Conservation (phyloP, 2,329 filamentous ascomycete genomes). For the Xylariaceae sp. region DNA sequence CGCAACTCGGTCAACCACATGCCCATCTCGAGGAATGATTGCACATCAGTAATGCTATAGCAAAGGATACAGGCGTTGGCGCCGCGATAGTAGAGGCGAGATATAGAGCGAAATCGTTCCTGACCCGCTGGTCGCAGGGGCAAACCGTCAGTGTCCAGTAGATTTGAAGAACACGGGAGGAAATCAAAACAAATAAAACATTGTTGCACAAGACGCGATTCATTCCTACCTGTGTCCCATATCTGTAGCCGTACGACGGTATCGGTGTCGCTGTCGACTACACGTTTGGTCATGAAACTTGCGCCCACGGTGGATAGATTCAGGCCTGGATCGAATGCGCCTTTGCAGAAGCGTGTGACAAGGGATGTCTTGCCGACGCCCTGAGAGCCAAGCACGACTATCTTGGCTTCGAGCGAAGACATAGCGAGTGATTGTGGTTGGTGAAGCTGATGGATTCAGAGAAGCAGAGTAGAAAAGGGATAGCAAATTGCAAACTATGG, state of each 20-base stretch:
- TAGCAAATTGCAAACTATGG: background rate
- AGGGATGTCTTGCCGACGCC: conserved; percentile 76
- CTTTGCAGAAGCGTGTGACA: conserved; percentile 70
- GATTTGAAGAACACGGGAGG: background rate
- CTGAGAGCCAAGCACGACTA: conserved; percentile 74
- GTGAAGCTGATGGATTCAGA: background rate
- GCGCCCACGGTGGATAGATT: conserved; percentile 70
- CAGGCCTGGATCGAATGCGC: conserved; percentile 61
- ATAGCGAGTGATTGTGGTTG: conserved; percentile 23
- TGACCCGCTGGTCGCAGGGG: conserved; percentile 59
- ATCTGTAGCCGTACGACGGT: conserved; percentile 88
- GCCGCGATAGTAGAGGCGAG: conserved; percentile 90
- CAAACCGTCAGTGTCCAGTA: conserved; percentile 14
- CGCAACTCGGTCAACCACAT: conserved; percentile 83
- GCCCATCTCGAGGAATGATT: conserved; percentile 87
- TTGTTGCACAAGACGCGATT: background rate
- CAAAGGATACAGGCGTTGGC: conserved; percentile 91
- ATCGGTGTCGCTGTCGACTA: conserved; percentile 77
- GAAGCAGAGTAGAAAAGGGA: background rate
- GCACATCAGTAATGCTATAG: conserved; percentile 85
- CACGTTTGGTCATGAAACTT: conserved; percentile 73
- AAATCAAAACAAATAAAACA: background rate
- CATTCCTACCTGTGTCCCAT: conserved; percentile 73
- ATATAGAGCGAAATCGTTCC: conserved; percentile 91
- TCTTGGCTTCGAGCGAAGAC: conserved; percentile 72